phyloP scores from a whole-genome alignment of 2,329 filamentous ascomycete species.

The Xylariomycetidae sp. region DNA sequence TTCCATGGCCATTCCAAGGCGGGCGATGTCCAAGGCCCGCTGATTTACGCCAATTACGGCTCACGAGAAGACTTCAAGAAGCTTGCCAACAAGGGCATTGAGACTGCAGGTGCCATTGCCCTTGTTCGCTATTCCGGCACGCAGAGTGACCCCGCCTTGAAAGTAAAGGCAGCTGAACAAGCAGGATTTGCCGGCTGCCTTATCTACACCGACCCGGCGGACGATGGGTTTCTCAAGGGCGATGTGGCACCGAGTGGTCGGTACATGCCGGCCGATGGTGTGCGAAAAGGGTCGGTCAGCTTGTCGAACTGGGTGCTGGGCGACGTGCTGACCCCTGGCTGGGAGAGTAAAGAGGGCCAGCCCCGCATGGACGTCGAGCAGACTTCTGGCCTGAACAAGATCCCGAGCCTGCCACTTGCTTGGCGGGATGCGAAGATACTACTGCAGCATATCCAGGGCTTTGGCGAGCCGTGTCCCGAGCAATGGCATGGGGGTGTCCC shows the following conservation, averaged over 20 bases:
- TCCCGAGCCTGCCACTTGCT: conserved; percentile 83
- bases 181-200: conserved; percentile 83
- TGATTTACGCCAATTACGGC: conserved; percentile 92
- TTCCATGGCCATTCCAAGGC: conserved; percentile 89
- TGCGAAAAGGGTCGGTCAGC: conserved; percentile 77
- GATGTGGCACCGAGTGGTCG: conserved; percentile 68
- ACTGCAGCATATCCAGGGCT: conserved; percentile 67
- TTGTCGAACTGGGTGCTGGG: conserved; percentile 78
- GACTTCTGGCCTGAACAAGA: conserved; percentile 67
- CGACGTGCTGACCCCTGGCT: conserved; percentile 88
- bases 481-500: conserved; percentile 75
- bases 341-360: conserved; percentile 61
- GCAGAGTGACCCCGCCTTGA: conserved; percentile 66
- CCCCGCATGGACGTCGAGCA: conserved; percentile 64
- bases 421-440: conserved; percentile 84
- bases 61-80: conserved; percentile 74
- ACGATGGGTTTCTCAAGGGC: conserved; percentile 75
- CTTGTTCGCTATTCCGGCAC: conserved; percentile 76
- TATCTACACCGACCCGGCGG: conserved; percentile 83
- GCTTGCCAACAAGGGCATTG: conserved; percentile 64
- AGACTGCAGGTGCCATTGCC: conserved; percentile 73
- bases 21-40: conserved; percentile 76
- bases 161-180: conserved; percentile 83
- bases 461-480: conserved; percentile 61
- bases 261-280: conserved; percentile 74